phyloP scores from a whole-genome alignment of 495 filamentous ascomycete species.

The Penicillium steckii region DNA sequence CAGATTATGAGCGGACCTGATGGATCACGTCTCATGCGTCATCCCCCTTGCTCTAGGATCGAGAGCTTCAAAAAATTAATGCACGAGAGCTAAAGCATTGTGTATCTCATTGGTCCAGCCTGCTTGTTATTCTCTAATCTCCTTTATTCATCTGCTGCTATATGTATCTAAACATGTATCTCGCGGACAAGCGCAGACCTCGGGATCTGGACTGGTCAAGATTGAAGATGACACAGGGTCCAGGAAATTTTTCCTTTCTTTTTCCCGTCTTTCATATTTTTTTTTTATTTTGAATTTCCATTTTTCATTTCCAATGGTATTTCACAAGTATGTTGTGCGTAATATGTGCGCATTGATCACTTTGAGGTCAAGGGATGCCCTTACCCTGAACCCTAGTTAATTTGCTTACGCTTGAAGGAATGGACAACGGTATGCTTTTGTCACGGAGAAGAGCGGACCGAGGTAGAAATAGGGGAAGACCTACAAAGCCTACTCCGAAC shows the following conservation, averaged over 20 bases:
- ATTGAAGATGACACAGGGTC: neutral
- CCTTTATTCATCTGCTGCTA: neutral
- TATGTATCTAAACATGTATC: too few species aligned
- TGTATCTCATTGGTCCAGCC: neutral
- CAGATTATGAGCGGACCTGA: neutral
- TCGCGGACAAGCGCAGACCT: neutral
- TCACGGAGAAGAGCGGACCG: neutral
- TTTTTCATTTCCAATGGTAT: neutral
- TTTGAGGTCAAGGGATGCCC: slow-evolving; percentile 21
- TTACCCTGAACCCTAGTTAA: slow-evolving; percentile 30
- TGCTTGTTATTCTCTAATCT: too few species aligned
- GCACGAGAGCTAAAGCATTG: neutral
- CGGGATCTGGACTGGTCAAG: neutral
- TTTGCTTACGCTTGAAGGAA: neutral
- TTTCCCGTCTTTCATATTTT: too few species aligned
- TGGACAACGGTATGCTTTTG: neutral
- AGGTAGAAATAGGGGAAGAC: neutral
- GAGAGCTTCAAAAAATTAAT: neutral
- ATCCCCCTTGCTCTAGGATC: neutral
- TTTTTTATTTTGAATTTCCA: too few species aligned
- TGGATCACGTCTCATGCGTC: neutral
- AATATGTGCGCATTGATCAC: slow-evolving; percentile 28
- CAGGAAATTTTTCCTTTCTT: neutral
- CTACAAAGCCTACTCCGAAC: too few species aligned
- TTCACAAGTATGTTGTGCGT: slow-evolving; percentile 2